Evolutionary conservation across 2,329 filamentous ascomycete genomes (phyloP).

Genomic region (Nothomitra cinnamomea): DNA sequence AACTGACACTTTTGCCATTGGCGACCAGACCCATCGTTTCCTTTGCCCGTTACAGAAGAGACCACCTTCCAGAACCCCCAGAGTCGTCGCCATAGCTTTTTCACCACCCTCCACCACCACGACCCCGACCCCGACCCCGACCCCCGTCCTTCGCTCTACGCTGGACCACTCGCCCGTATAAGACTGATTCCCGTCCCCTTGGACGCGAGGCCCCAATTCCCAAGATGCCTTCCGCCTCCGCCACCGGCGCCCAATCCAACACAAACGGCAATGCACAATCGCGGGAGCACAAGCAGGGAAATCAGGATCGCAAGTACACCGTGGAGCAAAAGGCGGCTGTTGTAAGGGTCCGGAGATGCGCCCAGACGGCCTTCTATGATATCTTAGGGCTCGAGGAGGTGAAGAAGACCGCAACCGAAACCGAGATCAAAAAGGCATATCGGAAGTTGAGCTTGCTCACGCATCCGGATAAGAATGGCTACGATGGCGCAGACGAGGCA

Average conservation of each 20-base stretch:
- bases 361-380: constrained; percentile 83
- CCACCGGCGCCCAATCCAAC: constrained; percentile 27
- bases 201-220: not conserved
- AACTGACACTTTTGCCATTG: no score
- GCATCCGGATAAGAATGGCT: constrained; percentile 97
- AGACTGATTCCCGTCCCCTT: not conserved
- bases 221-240: constrained; percentile 21
- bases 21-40: not conserved
- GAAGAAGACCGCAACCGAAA: constrained; percentile 49
- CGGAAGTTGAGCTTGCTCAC: constrained; percentile 85
- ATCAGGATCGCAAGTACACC: constrained; percentile 46
- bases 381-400: constrained; percentile 61
- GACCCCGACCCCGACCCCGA: not conserved
- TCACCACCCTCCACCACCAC: no score
- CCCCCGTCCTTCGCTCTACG: not conserved
- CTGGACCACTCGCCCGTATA: not conserved
- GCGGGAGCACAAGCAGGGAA: constrained; percentile 32
- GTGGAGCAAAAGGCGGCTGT: constrained; percentile 84
- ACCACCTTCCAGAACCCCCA: not conserved
- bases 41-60: not conserved
- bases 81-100: not conserved
- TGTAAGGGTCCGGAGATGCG: constrained; percentile 70
- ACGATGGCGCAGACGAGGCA: constrained; percentile 86
- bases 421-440: constrained; percentile 95
- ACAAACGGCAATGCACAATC: constrained; percentile 23